These are phyloP conservation scores for Symbiotaphrina buchneri DNA, from an alignment of 495 filamentous ascomycete species.

Conservation along the genomic window DNA sequence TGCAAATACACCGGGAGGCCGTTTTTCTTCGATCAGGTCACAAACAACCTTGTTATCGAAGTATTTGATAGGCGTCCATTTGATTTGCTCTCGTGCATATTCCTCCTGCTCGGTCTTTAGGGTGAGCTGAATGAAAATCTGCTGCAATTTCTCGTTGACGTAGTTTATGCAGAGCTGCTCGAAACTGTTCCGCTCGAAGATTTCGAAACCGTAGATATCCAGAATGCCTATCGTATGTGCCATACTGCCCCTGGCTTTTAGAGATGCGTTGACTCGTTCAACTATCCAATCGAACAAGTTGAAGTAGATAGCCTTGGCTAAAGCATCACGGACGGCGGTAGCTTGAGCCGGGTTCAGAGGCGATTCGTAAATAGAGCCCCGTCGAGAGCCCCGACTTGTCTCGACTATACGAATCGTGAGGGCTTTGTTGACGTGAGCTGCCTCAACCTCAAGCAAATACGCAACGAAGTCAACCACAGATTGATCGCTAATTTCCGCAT, in stretches of 20 bases:
- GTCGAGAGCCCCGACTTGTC: conserved; percentile 60
- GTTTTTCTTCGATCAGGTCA: conserved; percentile 81
- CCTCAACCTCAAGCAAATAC: conserved; percentile 77
- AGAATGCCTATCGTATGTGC: conserved; percentile 87
- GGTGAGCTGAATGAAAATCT: conserved; percentile 98
- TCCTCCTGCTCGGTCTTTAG: conserved; percentile 96
- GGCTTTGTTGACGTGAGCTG: conserved; percentile 60
- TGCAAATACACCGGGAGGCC: conserved; percentile 86
- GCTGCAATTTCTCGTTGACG: conserved; percentile 98
- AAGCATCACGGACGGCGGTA: conserved; percentile 75
- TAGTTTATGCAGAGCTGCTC: conserved; percentile 99
- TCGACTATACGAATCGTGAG: conserved; percentile 79
- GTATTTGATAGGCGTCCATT: conserved; percentile 98
- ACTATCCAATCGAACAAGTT: conserved; percentile 99
- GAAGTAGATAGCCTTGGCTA: conserved; percentile 88
- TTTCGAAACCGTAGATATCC: conserved; percentile 99
- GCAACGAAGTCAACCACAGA: conserved; percentile 86
- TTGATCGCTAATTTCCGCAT: conserved; percentile 64
- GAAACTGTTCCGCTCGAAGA: conserved; percentile 97
- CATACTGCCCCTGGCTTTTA: conserved; percentile 54
- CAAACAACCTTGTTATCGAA: conserved; percentile 99
- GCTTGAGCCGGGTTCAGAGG: conserved; percentile 83
- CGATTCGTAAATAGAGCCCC: conserved; percentile 72
- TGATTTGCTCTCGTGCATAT: conserved; percentile 87
- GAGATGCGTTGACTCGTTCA: conserved; percentile 68